Percentiles rank a stretch among this genome's conserved stretches.
Evolutionary conservation across 1,139 yeast genomes (phyloP).

Genomic region (Saccharomyces hybrid): DNA sequence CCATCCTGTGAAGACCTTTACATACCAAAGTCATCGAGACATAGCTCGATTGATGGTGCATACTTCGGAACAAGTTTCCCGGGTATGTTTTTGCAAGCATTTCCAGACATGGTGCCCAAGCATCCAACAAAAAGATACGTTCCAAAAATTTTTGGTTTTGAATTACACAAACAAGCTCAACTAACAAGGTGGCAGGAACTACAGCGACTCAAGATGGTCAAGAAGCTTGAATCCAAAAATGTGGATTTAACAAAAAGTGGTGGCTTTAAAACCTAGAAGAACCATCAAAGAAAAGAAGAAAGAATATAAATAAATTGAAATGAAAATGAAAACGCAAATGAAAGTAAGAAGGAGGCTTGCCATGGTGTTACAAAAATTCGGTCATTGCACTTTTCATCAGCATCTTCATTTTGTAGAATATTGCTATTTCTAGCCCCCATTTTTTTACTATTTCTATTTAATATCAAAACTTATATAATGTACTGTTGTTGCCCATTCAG

Average conservation of each 20-base stretch:
- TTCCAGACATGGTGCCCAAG: conserved; percentile 77
- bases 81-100: conserved; percentile 90
- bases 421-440: not conserved
- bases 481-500: not conserved
- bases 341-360: not conserved
- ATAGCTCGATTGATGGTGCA: conserved; percentile 86
- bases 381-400: not conserved
- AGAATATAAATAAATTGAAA: not conserved
- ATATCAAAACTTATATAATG: not conserved
- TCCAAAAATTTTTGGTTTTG: conserved; percentile 90
- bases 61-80: conserved; percentile 96
- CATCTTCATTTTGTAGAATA: not conserved
- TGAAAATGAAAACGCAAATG: not conserved
- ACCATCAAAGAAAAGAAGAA: not conserved
- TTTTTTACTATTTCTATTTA: not conserved
- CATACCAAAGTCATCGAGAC: conserved; percentile 83
- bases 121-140: conserved; percentile 74
- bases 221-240: conserved; percentile 32
- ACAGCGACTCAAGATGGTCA: conserved; percentile 55
- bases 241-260: conserved; percentile 26
- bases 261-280: conserved; percentile 21
- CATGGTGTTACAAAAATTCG: not conserved
- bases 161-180: conserved; percentile 82
- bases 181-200: conserved; percentile 86
- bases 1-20: conserved; percentile 93